phyloP scores from a whole-genome alignment of 805 yeast genomes.

The Isabelozyma rhagii region DNA sequence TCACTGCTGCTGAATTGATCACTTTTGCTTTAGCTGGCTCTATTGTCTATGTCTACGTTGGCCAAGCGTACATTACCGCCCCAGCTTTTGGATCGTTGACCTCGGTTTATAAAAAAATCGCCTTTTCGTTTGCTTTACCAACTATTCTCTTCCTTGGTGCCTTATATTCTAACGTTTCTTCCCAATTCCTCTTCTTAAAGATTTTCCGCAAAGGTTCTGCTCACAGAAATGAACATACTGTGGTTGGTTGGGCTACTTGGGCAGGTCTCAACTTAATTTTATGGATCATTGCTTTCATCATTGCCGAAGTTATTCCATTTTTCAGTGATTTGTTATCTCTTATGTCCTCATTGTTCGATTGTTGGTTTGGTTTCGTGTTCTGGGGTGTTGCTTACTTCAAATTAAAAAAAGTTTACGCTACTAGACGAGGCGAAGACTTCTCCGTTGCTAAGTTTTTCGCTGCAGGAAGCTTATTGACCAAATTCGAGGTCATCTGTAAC shows the following conservation, averaged over 20 bases:
- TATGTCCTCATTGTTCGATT: constrained; percentile 61
- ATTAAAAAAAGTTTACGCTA: constrained; percentile 25
- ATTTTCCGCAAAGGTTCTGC: constrained; percentile 40
- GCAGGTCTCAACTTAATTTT: constrained; percentile 35
- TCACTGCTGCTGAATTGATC: constrained; percentile 48
- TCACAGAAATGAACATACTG: constrained; percentile 48
- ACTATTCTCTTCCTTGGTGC: constrained; percentile 56
- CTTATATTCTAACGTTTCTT: constrained; percentile 51
- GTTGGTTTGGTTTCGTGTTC: constrained; percentile 64
- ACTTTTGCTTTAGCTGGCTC: constrained; percentile 55
- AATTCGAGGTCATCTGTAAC: constrained; percentile 35
- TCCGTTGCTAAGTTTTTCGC: constrained; percentile 22
- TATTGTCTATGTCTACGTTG: constrained; percentile 56
- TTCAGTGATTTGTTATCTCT: constrained; percentile 54
- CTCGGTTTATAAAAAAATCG: constrained; percentile 46
- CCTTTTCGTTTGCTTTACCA: constrained; percentile 62
- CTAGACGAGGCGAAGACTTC: constrained; percentile 13
- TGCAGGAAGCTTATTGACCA: constrained; percentile 23
- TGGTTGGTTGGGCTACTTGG: constrained; percentile 55
- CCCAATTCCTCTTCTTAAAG: constrained; percentile 48
- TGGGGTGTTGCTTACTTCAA: constrained; percentile 60
- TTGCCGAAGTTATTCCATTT: constrained; percentile 66
- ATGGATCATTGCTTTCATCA: constrained; percentile 54
- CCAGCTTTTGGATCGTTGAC: constrained; percentile 58
- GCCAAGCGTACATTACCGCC: constrained; percentile 50